Evolutionary conservation across 331 rosid species (phyloP), one percentile per base, ranked within the genome.

Genomic region (Pyracantha coccinea): DNA sequence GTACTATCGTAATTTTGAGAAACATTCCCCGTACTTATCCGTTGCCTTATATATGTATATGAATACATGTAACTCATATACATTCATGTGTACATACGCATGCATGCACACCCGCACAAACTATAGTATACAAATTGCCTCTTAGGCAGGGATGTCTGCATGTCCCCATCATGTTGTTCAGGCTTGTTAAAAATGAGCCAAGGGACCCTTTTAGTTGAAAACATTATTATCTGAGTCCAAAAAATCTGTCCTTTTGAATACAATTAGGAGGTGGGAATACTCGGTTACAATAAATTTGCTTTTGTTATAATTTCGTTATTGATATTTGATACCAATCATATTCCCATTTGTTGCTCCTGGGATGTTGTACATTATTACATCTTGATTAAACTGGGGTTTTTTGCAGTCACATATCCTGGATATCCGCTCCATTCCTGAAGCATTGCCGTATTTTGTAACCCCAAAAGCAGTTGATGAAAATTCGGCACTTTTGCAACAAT

Each of bases 381-480:
- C 21, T n/a, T 73, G 61, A 12, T 76, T 59, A 14, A 54, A 35
- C 20, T 45, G 63, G 69, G 58, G 3, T 75, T 78, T 78, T 73
- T 85, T 72, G 77, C 90, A 95, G 99, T 86, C 84, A n/a, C 89
- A 88, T 83, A 95, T 95, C 83, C 70, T 88, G 78, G 96, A 92
- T 38, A 86, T 95, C 75, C 97, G 97, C 73, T 76, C 83, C 77
- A 90, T 95, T 81, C 97, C 99, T 14, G 97, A 90, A 85, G 99
- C 97, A 72, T 85, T 95, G 84, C 92, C 99, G 31, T 95, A 87
- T 85, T 95, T 95, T 79, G 92, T 95, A 81, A 90, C 97, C 68
- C 97, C 97, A 23, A 95, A 90, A 85, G 91, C 97, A 7, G 78
- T 89, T 77, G 99, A 92, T 78, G 99, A 95, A 59, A 92, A 95